phyloP scores from a whole-genome alignment of 2,329 filamentous ascomycete genomes.

The Botrytis porri region DNA sequence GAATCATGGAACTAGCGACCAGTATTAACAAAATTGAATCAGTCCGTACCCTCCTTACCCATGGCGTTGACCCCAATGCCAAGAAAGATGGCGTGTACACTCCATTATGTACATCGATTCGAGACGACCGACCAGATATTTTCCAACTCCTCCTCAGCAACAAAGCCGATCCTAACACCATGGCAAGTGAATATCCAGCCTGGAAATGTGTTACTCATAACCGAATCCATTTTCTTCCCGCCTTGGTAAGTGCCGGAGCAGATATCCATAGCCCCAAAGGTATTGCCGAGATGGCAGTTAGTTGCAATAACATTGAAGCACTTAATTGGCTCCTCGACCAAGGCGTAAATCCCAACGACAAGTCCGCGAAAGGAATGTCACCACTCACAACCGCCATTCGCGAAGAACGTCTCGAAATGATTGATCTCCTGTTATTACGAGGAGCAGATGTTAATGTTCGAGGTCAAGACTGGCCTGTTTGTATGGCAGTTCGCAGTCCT shows the following conservation, averaged over 20 bases:
- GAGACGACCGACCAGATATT: slow-evolving; percentile 62
- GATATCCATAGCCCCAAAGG: slow-evolving; percentile 59
- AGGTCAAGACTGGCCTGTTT: slow-evolving; percentile 68
- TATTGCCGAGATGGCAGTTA: slow-evolving; percentile 63
- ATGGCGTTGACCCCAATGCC: slow-evolving; percentile 58
- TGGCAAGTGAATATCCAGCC: slow-evolving; percentile 61
- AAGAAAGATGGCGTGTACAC: slow-evolving; percentile 67
- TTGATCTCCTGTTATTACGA: slow-evolving; percentile 55
- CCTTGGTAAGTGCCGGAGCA: slow-evolving; percentile 58
- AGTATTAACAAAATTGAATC: slow-evolving; percentile 63
- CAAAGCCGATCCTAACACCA: slow-evolving; percentile 51
- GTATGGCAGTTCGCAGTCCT: slow-evolving; percentile 64
- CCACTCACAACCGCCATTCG: slow-evolving; percentile 64
- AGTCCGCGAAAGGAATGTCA: slow-evolving; percentile 55
- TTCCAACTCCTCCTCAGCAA: slow-evolving; percentile 56
- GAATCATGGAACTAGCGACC: slow-evolving; percentile 62
- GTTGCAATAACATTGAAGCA: slow-evolving; percentile 58
- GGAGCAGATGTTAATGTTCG: slow-evolving; percentile 61
- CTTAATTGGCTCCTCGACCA: slow-evolving; percentile 59
- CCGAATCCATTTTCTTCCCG: slow-evolving; percentile 57
- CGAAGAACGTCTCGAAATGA: slow-evolving; percentile 56
- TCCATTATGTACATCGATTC: slow-evolving; percentile 64
- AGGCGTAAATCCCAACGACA: slow-evolving; percentile 59
- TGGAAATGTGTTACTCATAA: slow-evolving; percentile 69
- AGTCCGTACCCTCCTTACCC: slow-evolving; percentile 54